Evolutionary conservation across 1,284 basidiomycete species (phyloP).

Genomic region (Ceraceosorus guamensis): DNA sequence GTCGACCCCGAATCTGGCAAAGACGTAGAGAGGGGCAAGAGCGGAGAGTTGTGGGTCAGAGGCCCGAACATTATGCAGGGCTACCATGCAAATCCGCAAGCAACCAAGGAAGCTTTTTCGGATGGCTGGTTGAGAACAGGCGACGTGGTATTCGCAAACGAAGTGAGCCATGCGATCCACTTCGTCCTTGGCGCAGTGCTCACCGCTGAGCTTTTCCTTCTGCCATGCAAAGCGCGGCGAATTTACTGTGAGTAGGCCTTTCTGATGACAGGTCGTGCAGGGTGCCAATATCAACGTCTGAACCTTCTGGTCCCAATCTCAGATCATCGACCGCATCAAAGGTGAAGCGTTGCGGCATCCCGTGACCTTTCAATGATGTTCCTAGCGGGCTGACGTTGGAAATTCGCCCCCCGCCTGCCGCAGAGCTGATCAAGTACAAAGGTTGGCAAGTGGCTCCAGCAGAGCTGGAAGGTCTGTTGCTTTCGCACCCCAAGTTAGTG

Average conservation of each 20-base stretch:
- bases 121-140: constrained; percentile 31
- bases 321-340: constrained; percentile 35
- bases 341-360: background rate
- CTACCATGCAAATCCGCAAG: constrained; percentile 20
- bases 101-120: constrained; percentile 62
- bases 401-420: background rate
- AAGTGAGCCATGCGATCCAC: constrained; percentile 9
- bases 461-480: constrained; percentile 16
- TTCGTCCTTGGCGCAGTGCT: too few relatives aligned
- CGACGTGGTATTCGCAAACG: constrained; percentile 28
- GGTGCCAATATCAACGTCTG: too few relatives aligned
- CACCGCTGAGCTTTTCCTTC: too few relatives aligned
- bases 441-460: constrained; percentile 36
- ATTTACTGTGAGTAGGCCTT: too few relatives aligned
- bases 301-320: background rate
- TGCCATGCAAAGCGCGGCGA: too few relatives aligned
- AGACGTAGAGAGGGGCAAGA: constrained; percentile 13
- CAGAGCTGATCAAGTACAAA: constrained; percentile 39
- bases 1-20: constrained; percentile 18
- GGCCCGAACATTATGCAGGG: constrained; percentile 22
- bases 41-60: constrained; percentile 24
- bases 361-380: background rate
- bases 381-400: background rate
- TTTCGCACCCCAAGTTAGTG: background rate
- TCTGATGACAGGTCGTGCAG: too few relatives aligned